Conservation (phyloP, 306 rosid species). For the Ceratonia siliqua region DNA sequence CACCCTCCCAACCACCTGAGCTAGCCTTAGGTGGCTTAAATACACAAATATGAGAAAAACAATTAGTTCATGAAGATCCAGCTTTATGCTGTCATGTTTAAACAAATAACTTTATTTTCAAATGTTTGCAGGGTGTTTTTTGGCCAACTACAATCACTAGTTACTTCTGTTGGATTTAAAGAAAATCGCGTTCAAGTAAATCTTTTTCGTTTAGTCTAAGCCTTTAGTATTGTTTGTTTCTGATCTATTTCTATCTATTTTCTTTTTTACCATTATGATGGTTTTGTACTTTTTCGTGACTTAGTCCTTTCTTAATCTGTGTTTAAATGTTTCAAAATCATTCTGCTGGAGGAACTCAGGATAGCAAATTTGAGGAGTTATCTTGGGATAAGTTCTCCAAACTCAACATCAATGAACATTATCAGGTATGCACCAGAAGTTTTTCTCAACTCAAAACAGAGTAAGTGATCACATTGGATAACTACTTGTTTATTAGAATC, state of each 20-base stretch:
- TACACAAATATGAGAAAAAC: neutral
- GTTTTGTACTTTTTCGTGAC: no score
- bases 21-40: no score
- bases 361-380: conserved; percentile 52
- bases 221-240: conserved; percentile 28
- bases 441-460: no score
- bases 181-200: conserved; percentile 68
- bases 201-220: conserved; percentile 27
- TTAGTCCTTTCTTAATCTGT: conserved; percentile 17
- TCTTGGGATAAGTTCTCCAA: conserved; percentile 67
- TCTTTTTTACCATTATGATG: conserved; percentile 1
- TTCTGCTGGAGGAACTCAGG: conserved; percentile 55
- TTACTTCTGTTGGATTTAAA: conserved; percentile 55
- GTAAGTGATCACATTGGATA: no score
- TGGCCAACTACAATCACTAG: conserved; percentile 59
- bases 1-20: no score
- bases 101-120: conserved; percentile 23
- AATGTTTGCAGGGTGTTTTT: conserved; percentile 65
- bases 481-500: no score
- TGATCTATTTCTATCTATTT: neutral
- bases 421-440: conserved; percentile 46
- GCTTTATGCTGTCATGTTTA: conserved; percentile 14
- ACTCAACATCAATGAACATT: conserved; percentile 52
- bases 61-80: conserved; percentile 22
- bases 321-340: conserved; percentile 32